Evolutionary conservation across 257 asterid species (phyloP).

Genomic region (Perilla frutescens): DNA sequence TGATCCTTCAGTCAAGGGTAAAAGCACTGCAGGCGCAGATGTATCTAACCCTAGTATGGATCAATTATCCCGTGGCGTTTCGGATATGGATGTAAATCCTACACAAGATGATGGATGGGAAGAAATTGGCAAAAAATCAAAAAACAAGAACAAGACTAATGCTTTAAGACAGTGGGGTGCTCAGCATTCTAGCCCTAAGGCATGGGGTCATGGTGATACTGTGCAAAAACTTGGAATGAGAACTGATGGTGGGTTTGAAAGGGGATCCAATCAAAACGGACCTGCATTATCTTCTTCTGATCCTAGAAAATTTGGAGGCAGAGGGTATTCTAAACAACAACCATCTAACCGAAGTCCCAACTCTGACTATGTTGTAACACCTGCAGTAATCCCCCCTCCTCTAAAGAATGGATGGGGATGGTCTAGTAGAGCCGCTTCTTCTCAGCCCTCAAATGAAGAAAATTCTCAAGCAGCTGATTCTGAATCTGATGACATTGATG

Average conservation of each 20-base stretch:
- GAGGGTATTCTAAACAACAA: constrained; percentile 53
- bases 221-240: constrained; percentile 52
- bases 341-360: constrained; percentile 5
- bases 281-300: constrained; percentile 43
- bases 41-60: constrained; percentile 37
- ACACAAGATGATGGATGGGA: constrained; percentile 73
- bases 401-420: constrained; percentile 57
- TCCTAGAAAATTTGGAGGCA: constrained; percentile 47
- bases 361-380: constrained; percentile 32
- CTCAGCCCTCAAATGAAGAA: constrained; percentile 10
- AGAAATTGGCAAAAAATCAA: constrained; percentile 57
- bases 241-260: constrained; percentile 51
- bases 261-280: constrained; percentile 52
- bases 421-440: constrained; percentile 44
- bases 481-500: constrained; percentile 46
- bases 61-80: constrained; percentile 47
- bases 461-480: constrained; percentile 29
- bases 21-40: constrained; percentile 29
- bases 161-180: constrained; percentile 47
- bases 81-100: constrained; percentile 44
- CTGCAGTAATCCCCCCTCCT: constrained; percentile 57
- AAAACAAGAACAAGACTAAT: constrained; percentile 48
- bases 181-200: constrained; percentile 51
- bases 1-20: constrained; percentile 34
- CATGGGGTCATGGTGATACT: constrained; percentile 62